Evolutionary conservation across 139 green algal species (phyloP), one percentile per base, ranked within the genome.

Genomic region (Chlorella sp.): DNA sequence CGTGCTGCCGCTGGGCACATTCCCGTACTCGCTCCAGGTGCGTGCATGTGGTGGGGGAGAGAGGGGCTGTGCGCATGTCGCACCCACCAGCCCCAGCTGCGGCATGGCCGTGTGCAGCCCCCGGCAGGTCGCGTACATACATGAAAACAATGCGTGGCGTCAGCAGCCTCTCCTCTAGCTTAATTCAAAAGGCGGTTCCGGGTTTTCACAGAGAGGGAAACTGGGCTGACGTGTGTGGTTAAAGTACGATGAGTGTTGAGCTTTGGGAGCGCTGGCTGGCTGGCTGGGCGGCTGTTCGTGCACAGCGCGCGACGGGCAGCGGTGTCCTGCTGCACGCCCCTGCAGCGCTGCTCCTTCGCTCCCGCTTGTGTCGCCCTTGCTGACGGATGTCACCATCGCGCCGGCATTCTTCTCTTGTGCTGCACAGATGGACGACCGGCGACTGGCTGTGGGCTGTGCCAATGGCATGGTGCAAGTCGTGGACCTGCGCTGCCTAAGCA

Each of bases 1-100:
- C 22, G 66, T 79, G 37, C 4, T 87, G 36, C 61, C 36, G 16
- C 83, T 87, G 36, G 61, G n/a, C 19, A 37, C 83, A 16, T 77
- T 87, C 61, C 83, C 83, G 24, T 87, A 87, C 83, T 87, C 22
- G 32, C 61, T 87, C 0, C 83, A 87, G 83, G 83, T 61, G 61
- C 3, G 30, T 30, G 16, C 30, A 24, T 5, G 73, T 22, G 75
- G 16, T 57, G 48, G 48, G 48, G 7, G 9, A 57, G 7, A 9
- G 48, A 9, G 48, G 5, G 5, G 5, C 48, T 57, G 48, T n/a
- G 37, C 2, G 37, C n/a, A n/a, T n/a, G n/a, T n/a, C n/a, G n/a
- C n/a, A n/a, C n/a, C n/a, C n/a, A n/a, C n/a, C n/a, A n/a, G n/a
- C n/a, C n/a, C n/a, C n/a, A n/a, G n/a, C n/a, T n/a, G n/a, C n/a